Evolutionary conservation across 176 grass and related monocot species (phyloP).

Genomic region (Musa schizocarpa): DNA sequence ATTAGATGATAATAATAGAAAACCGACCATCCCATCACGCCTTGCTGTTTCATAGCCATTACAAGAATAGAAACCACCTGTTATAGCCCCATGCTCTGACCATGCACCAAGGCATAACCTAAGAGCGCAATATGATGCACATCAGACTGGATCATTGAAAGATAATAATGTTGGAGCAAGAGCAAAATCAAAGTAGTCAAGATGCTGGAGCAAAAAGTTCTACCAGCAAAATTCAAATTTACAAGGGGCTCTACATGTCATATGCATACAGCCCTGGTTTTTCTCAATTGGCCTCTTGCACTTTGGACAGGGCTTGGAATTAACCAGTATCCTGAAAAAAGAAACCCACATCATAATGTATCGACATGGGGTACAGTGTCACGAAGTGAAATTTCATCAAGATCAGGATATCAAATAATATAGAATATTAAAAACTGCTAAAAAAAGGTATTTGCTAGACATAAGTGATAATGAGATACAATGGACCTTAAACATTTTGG

Average conservation of each 20-base stretch:
- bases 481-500: background rate
- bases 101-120: conserved; percentile 32
- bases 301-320: conserved; percentile 42
- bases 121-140: background rate
- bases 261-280: conserved; percentile 53
- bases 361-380: background rate
- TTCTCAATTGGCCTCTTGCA: conserved; percentile 48
- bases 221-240: conserved; percentile 45
- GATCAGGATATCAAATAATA: background rate
- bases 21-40: conserved; percentile 8
- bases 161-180: background rate
- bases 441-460: too few relatives aligned
- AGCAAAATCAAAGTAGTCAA: background rate
- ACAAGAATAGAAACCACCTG: conserved; percentile 10
- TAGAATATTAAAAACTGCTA: background rate
- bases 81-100: background rate
- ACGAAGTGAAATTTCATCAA: background rate
- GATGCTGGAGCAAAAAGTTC: background rate
- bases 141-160: background rate
- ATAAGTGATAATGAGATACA: too few relatives aligned
- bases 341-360: background rate
- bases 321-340: conserved; percentile 19
- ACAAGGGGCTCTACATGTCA: conserved; percentile 31
- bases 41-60: conserved; percentile 25
- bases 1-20: background rate